A percentile compares a stretch with the other conserved stretches of the same genome.
These are phyloP conservation scores for Paecilomyces sp. DNA, from an alignment of 2,329 filamentous ascomycete species.

Conservation along the genomic window DNA sequence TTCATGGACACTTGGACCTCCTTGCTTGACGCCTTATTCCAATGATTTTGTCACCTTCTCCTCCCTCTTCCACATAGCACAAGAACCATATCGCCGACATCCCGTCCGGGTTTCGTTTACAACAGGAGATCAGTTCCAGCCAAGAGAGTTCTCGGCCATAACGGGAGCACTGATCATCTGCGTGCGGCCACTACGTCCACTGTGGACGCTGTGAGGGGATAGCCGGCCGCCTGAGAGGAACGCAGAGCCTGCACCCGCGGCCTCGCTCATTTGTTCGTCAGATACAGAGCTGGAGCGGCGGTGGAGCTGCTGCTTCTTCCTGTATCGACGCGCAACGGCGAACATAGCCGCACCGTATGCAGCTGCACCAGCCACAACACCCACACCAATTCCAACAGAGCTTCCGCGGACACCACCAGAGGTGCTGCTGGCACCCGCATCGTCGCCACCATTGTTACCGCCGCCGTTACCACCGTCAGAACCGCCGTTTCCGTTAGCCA, in stretches of 20 bases:
- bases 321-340: slow-evolving; percentile 82
- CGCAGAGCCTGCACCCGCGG: slow-evolving; percentile 36
- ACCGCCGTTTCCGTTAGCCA: slow-evolving; percentile 20
- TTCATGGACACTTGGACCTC: neutral
- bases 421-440: slow-evolving; percentile 43
- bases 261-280: slow-evolving; percentile 61
- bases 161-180: slow-evolving; percentile 81
- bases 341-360: slow-evolving; percentile 96
- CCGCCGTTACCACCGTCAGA: slow-evolving; percentile 33
- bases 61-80: neutral
- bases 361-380: slow-evolving; percentile 68
- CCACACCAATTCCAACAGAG: slow-evolving; percentile 64
- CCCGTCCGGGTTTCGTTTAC: slow-evolving; percentile 4
- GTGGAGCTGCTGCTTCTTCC: slow-evolving; percentile 73
- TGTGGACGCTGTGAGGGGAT: slow-evolving; percentile 50
- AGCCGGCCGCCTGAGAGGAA: slow-evolving; percentile 37
- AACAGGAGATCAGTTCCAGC: slow-evolving; percentile 67
- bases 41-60: neutral
- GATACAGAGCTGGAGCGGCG: slow-evolving; percentile 68
- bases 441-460: slow-evolving; percentile 25
- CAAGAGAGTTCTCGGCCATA: slow-evolving; percentile 88
- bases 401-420: slow-evolving; percentile 31
- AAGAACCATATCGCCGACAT: neutral
- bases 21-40: neutral
- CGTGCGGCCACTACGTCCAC: slow-evolving; percentile 60